Conservation (phyloP, 2,329 filamentous ascomycete species). For the Apiospora phragmitis region DNA sequence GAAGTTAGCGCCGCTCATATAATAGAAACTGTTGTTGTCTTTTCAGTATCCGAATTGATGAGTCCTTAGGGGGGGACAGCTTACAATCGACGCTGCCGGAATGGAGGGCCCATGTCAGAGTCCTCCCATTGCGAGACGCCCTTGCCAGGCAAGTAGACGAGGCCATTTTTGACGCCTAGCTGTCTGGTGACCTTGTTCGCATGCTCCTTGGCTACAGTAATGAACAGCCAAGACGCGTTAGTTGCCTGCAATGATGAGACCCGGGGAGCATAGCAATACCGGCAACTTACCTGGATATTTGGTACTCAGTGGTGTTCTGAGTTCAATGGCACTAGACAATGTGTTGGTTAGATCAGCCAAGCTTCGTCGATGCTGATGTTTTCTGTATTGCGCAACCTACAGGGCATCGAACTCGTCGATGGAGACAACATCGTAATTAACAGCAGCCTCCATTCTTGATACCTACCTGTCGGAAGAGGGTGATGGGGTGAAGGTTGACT, state of each 20-base stretch:
- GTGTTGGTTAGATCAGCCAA: conserved; percentile 10
- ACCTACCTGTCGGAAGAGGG: background rate
- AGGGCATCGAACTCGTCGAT: conserved; percentile 58
- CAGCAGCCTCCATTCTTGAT: conserved; percentile 22
- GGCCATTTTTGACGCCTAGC: conserved; percentile 48
- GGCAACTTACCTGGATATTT: conserved; percentile 37
- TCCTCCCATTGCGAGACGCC: conserved; percentile 54
- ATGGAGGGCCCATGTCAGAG: conserved; percentile 56
- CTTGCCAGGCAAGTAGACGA: conserved; percentile 58
- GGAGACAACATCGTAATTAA: conserved; percentile 43
- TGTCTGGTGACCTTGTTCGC: conserved; percentile 56
- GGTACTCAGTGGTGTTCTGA: conserved; percentile 30
- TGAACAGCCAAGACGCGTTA: background rate
- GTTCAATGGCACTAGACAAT: conserved; percentile 38
- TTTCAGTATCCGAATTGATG: conserved; percentile 10
- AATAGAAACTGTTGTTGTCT: conserved; percentile 53
- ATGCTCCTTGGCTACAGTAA: conserved; percentile 56
- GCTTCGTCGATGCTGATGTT: background rate
- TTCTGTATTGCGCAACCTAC: conserved; percentile 37
- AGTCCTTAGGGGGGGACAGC: conserved; percentile 22
- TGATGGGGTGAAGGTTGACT: background rate
- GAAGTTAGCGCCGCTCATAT: conserved; percentile 56
- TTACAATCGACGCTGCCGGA: conserved; percentile 61
- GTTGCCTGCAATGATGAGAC: background rate
- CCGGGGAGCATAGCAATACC: background rate